Percentiles rank a stretch among this genome's conserved stretches.
These are phyloP conservation scores for Gymnopilus junonius DNA, from an alignment of 768 basidiomycete species.

Conservation along the genomic window DNA sequence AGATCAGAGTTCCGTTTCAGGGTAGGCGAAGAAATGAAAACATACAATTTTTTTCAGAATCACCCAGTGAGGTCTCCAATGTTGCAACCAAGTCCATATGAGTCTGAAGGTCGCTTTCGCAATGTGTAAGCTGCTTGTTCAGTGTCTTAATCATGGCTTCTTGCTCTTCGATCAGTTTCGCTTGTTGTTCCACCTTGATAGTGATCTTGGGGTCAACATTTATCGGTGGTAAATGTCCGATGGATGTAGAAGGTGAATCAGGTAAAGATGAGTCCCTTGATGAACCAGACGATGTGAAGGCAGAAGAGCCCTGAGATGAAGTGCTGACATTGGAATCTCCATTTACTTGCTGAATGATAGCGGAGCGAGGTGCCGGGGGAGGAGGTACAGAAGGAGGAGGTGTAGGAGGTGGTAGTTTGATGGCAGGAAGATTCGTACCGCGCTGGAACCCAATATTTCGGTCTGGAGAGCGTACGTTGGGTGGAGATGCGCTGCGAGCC, in stretches of 20 bases:
- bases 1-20: slow-evolving; percentile 7
- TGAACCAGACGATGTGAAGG: slow-evolving; percentile 57
- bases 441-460: slow-evolving; percentile 60
- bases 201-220: slow-evolving; percentile 61
- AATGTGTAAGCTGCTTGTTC: slow-evolving; percentile 93
- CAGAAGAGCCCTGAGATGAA: slow-evolving; percentile 61
- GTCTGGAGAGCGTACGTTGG: slow-evolving; percentile 57
- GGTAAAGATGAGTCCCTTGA: slow-evolving; percentile 76
- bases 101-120: slow-evolving; percentile 87
- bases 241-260: slow-evolving; percentile 72
- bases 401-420: slow-evolving; percentile 85
- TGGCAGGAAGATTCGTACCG: slow-evolving; percentile 58
- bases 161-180: slow-evolving; percentile 80
- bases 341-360: slow-evolving; percentile 37
- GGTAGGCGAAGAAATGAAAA: slow-evolving; percentile 22
- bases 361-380: slow-evolving; percentile 70
- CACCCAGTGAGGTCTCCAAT: slow-evolving; percentile 84
- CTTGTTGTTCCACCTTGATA: slow-evolving; percentile 70
- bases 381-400: slow-evolving; percentile 90
- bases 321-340: slow-evolving; percentile 60
- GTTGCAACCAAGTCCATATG: slow-evolving; percentile 90
- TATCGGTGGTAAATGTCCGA: slow-evolving; percentile 48
- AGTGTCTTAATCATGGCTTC: slow-evolving; percentile 92
- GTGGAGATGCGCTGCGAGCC: slow-evolving; percentile 61
- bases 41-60: slow-evolving; percentile 93